Evolutionary conservation across 495 filamentous ascomycete genomes (phyloP).

Genomic region (Melanomma pulvis-pyrius): DNA sequence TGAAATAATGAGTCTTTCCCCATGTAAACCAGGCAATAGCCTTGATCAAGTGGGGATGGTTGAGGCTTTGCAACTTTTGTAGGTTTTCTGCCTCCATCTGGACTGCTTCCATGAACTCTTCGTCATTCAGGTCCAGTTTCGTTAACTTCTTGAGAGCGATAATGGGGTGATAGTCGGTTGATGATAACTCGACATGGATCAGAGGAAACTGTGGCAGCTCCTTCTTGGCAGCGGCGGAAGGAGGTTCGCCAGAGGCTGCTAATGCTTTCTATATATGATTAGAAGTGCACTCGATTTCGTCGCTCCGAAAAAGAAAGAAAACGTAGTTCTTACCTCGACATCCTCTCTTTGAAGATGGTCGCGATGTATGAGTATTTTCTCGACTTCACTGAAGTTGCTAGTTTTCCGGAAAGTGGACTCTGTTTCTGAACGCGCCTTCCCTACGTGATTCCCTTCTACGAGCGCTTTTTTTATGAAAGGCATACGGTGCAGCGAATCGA

Average conservation of each 20-base stretch:
- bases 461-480: neutral
- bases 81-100: neutral
- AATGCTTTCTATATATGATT: too few species aligned
- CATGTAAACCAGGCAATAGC: slow-evolving; percentile 12
- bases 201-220: too few species aligned
- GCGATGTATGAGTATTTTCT: slow-evolving; percentile 9
- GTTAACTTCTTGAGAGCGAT: slow-evolving; percentile 9
- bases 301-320: too few species aligned
- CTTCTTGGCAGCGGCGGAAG: too few species aligned
- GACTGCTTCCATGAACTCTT: neutral
- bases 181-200: neutral
- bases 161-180: slow-evolving; percentile 1
- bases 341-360: slow-evolving; percentile 1
- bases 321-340: neutral
- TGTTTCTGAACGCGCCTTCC: too few species aligned
- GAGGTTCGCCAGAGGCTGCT: too few species aligned
- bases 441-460: neutral
- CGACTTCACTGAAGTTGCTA: slow-evolving; percentile 15
- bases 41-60: slow-evolving; percentile 7
- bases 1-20: neutral
- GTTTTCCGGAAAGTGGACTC: too few species aligned
- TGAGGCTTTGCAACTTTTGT: neutral
- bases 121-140: neutral
- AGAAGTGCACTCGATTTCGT: too few species aligned
- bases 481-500: too few species aligned